Evolutionary conservation across 2,329 filamentous ascomycete species (phyloP).

Genomic region (Clonostachys sp.): DNA sequence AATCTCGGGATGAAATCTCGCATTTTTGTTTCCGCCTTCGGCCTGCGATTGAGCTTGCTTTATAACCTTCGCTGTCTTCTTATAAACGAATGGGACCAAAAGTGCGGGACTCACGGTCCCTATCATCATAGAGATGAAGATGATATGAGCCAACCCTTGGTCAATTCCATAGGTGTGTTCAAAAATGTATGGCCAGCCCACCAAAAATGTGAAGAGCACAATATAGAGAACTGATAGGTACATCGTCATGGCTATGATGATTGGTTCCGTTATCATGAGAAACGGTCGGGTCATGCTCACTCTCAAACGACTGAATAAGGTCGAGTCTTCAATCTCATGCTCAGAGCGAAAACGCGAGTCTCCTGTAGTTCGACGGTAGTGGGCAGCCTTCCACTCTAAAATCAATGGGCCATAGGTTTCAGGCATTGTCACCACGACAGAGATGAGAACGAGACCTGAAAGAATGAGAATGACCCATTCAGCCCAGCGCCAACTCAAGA

Average conservation of each 20-base stretch:
- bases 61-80: slow-evolving; percentile 11
- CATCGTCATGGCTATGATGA: slow-evolving; percentile 35
- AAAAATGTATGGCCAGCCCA: slow-evolving; percentile 46
- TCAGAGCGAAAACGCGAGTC: slow-evolving; percentile 58
- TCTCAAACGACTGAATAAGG: slow-evolving; percentile 47
- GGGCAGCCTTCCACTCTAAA: slow-evolving; percentile 54
- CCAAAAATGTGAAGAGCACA: slow-evolving; percentile 47
- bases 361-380: slow-evolving; percentile 55
- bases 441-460: slow-evolving; percentile 47
- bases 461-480: slow-evolving; percentile 65
- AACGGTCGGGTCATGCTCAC: slow-evolving; percentile 37
- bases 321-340: slow-evolving; percentile 49
- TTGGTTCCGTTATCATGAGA: slow-evolving; percentile 27
- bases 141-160: slow-evolving; percentile 33
- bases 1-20: slow-evolving; percentile 24
- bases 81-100: slow-evolving; percentile 25
- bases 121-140: slow-evolving; percentile 36
- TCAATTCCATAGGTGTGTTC: slow-evolving; percentile 31
- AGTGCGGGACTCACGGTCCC: slow-evolving; percentile 27
- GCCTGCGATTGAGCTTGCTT: too few relatives aligned
- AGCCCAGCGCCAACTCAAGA: slow-evolving; percentile 52
- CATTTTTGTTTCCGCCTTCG: slow-evolving; percentile 1
- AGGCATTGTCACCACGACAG: slow-evolving; percentile 56
- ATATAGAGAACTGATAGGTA: slow-evolving; percentile 50
- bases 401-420: slow-evolving; percentile 59